A percentile compares a stretch with the other conserved stretches of the same genome.
Conservation (phyloP, 352 stramenopile genomes). For the Aphanomyces cochlioides region DNA sequence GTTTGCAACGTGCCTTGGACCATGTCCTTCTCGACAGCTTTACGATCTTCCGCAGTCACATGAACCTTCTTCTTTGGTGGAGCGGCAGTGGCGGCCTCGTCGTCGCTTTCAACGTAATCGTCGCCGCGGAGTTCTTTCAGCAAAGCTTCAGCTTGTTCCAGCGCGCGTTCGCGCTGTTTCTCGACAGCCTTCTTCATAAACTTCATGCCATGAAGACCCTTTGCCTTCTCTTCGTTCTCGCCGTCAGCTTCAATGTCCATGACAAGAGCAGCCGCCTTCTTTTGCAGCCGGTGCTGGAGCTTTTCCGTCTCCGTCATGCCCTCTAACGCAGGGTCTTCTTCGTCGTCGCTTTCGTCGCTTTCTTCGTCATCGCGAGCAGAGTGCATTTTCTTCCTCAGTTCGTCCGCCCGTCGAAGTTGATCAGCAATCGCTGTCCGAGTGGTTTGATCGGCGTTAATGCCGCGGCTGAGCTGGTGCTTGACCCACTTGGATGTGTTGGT, state of each 20-base stretch:
- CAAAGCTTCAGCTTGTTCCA: conserved; percentile 89
- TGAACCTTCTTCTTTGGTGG: conserved; percentile 42
- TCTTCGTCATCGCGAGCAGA: conserved; percentile 63
- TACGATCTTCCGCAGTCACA: conserved; percentile 51
- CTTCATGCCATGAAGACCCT: conserved; percentile 93
- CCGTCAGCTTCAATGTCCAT: conserved; percentile 68
- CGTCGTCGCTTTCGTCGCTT: conserved; percentile 44
- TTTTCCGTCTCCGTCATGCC: conserved; percentile 48
- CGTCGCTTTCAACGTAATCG: conserved; percentile 70
- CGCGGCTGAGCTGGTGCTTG: conserved; percentile 91
- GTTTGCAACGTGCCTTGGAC: conserved; percentile 55
- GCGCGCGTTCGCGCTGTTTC: conserved; percentile 90
- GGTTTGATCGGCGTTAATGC: conserved; percentile 88
- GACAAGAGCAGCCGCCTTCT: conserved; percentile 66
- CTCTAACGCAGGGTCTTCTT: conserved; percentile 46
- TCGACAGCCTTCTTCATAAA: conserved; percentile 98
- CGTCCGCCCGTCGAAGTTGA: conserved; percentile 85
- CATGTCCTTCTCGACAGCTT: conserved; percentile 51
- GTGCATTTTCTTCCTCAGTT: conserved; percentile 92
- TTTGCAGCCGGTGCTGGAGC: conserved; percentile 61
- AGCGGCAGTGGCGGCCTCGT: conserved; percentile 37
- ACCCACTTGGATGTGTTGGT: conserved; percentile 98
- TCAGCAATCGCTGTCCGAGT: conserved; percentile 88
- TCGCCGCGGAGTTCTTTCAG: conserved; percentile 85
- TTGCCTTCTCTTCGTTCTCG: conserved; percentile 42